These are phyloP conservation scores for Cenchrus americanus DNA, from an alignment of 176 grass and related monocot species.

Conservation along the genomic window DNA sequence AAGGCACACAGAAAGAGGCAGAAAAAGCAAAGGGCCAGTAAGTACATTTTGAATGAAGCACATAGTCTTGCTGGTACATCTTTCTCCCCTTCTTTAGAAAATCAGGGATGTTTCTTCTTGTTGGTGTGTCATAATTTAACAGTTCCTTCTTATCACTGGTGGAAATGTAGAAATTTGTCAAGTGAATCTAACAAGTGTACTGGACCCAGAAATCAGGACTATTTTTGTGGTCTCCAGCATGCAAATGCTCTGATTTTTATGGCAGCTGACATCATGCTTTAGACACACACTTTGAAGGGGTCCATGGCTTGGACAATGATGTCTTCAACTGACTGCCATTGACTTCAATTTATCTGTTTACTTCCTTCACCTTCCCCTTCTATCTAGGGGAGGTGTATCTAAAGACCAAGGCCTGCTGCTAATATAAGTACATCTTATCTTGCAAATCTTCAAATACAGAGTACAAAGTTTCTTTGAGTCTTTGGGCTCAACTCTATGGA, in stretches of 20 bases:
- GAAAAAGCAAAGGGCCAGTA: neutral
- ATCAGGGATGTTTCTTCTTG: neutral
- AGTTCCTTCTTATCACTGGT: neutral
- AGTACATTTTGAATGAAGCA: too few relatives aligned
- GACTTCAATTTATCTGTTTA: neutral
- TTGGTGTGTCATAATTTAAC: neutral
- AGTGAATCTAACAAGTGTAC: neutral
- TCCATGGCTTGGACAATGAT: neutral
- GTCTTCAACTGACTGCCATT: neutral
- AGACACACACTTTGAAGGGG: neutral
- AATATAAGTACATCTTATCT: conserved; percentile 6
- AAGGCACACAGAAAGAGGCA: neutral
- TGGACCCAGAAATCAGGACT: neutral
- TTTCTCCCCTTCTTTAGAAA: too few relatives aligned
- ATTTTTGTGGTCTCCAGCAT: neutral
- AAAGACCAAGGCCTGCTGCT: conserved; percentile 2
- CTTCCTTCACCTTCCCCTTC: neutral
- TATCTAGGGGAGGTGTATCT: conserved; percentile 25
- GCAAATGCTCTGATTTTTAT: neutral
- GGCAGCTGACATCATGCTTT: neutral
- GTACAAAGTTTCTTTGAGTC: neutral
- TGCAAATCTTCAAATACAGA: neutral
- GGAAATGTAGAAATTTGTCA: neutral
- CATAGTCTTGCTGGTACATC: too few relatives aligned
- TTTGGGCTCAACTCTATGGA: conserved; percentile 35